A percentile compares a stretch with the other conserved stretches of the same genome.
These are phyloP conservation scores for Saccharomyces pastorianus DNA, from an alignment of 1,139 yeast species.

Conservation along the genomic window DNA sequence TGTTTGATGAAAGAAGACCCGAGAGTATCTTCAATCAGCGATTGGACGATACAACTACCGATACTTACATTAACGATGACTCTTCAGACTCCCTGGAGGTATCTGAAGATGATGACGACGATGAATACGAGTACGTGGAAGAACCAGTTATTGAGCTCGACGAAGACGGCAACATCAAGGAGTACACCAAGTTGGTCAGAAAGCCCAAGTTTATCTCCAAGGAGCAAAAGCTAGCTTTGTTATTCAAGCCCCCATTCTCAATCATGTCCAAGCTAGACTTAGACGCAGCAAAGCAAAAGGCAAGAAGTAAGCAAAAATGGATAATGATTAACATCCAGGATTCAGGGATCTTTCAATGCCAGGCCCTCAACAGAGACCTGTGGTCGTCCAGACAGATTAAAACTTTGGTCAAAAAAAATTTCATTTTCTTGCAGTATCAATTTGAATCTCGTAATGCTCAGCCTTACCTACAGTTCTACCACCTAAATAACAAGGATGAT, in stretches of 20 bases:
- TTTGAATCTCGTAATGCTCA: conserved; percentile 67
- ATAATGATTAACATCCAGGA: conserved; percentile 83
- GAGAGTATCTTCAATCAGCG: conserved; percentile 48
- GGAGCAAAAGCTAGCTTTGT: conserved; percentile 53
- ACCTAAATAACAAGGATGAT: conserved; percentile 39
- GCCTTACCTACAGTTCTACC: conserved; percentile 64
- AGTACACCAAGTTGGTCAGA: conserved; percentile 24
- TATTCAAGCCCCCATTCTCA: conserved; percentile 92
- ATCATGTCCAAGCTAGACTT: conserved; percentile 61
- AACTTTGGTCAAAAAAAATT: conserved; percentile 53
- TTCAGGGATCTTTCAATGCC: conserved; percentile 75
- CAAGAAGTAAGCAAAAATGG: conserved; percentile 66
- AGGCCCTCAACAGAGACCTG: conserved; percentile 82
- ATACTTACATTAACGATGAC: conserved; percentile 18
- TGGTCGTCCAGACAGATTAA: conserved; percentile 73
- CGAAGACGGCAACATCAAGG: conserved; percentile 30
- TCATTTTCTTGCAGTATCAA: conserved; percentile 76
- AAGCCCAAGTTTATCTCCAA: conserved; percentile 23
- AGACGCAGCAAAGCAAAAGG: conserved; percentile 64
- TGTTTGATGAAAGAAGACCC: conserved; percentile 37
- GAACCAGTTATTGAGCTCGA: conserved; percentile 30
- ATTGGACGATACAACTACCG: conserved; percentile 18
- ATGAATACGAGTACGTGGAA: conserved; percentile 28
- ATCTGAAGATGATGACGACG: conserved; percentile 21
- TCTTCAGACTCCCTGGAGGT: conserved; percentile 10